Evolutionary conservation across 345 rosid genomes (phyloP), one percentile per base, ranked within the genome.

Genomic region (Mallotus nudiflorus): DNA sequence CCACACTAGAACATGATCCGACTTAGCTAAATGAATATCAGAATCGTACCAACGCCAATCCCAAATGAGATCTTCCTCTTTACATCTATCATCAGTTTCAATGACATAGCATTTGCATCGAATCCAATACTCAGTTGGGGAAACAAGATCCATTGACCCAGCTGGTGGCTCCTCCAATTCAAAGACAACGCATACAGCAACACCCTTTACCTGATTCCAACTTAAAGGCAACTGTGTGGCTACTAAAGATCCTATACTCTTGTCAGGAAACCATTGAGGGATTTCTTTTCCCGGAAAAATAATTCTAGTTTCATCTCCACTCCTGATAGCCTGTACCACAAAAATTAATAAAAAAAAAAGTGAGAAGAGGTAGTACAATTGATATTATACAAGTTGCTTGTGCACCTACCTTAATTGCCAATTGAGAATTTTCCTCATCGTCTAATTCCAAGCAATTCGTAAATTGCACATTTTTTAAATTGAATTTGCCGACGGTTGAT

Each of bases 1-100:
- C 60, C 60, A 55, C 19, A 55, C 33, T 1, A 55, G 28, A 7
- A 55, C 60, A 55, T 55, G 60, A 55, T 55, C 60, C 28, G 60
- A 55, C 19, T 55, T 55, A 5, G 28, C n/a, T 55, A 55, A 55
- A 55, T 55, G 60, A 20, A 55, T 16, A 28, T 28, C 37, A 27
- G 14, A 4, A 3, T 55, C 60, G 2, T 27, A 55, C 15, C 60
- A 55, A 3, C 15, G 5, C 60, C 60, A 11, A 27, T 27, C 4
- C 9, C 60, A 27, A 11, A 55, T 27, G 37, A n/a, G n/a, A n/a
- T n/a, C n/a, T n/a, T n/a, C n/a, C n/a, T n/a, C n/a, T n/a, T n/a
- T n/a, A n/a, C n/a, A n/a, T n/a, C n/a, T n/a, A n/a, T n/a, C n/a
- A n/a, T n/a, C n/a, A n/a, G n/a, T n/a, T n/a, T n/a, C n/a, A n/a